Conservation (phyloP, 1,284 basidiomycete genomes). For the Stygiomarasmius scandens region DNA sequence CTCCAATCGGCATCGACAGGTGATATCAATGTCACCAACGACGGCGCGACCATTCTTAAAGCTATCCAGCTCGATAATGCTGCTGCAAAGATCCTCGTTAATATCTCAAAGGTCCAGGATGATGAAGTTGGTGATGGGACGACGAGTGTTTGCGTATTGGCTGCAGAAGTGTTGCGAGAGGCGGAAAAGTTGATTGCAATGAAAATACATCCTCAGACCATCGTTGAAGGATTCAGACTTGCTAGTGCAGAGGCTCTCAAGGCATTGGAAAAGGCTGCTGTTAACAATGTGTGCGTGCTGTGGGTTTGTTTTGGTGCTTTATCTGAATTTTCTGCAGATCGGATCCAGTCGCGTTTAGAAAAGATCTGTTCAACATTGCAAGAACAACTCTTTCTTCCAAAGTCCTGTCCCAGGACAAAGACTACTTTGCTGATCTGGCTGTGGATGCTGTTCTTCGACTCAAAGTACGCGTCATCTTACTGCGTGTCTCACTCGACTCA, state of each 20-base stretch:
- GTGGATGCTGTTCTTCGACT: slow-evolving; percentile 96
- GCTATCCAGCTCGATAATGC: slow-evolving; percentile 98
- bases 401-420: slow-evolving; percentile 96
- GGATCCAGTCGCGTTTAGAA: slow-evolving; percentile 48
- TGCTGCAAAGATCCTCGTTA: slow-evolving; percentile 98
- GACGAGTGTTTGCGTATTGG: slow-evolving; percentile 92
- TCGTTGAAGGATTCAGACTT: slow-evolving; percentile 97
- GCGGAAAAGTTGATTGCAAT: slow-evolving; percentile 94
- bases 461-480: slow-evolving; percentile 55
- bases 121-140: slow-evolving; percentile 99
- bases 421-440: slow-evolving; percentile 98
- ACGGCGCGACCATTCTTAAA: slow-evolving; percentile 98
- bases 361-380: slow-evolving; percentile 43
- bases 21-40: slow-evolving; percentile 84
- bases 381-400: slow-evolving; percentile 96
- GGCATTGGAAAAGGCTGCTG: slow-evolving; percentile 62
- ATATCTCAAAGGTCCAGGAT: slow-evolving; percentile 99
- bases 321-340: slow-evolving; percentile 43
- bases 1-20: slow-evolving; percentile 91
- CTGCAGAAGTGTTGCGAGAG: slow-evolving; percentile 91
- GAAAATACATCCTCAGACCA: slow-evolving; percentile 98
- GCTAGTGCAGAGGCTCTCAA: slow-evolving; percentile 86
- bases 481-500: background rate
- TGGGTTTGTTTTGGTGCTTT: background rate
- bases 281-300: slow-evolving; percentile 5